A percentile compares a stretch with the other conserved stretches of the same genome.
These are phyloP conservation scores for Claviceps arundinis DNA, from an alignment of 2,329 filamentous ascomycete genomes.

Conservation along the genomic window DNA sequence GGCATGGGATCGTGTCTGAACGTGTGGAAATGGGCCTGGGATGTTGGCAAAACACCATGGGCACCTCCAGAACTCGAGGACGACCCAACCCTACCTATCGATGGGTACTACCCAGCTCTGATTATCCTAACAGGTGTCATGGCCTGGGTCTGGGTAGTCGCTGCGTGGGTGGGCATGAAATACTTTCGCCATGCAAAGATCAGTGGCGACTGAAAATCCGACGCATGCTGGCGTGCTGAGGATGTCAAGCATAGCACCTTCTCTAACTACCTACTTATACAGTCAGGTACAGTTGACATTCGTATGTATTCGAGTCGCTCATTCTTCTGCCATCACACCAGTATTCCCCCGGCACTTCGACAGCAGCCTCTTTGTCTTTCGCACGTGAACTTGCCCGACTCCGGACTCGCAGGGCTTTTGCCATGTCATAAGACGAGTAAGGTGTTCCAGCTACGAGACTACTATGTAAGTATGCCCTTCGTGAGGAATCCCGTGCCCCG, in stretches of 20 bases:
- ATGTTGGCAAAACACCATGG: conserved; percentile 90
- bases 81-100: conserved; percentile 85
- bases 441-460: background rate
- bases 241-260: background rate
- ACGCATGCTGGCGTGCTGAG: background rate
- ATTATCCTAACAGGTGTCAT: conserved; percentile 90
- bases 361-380: background rate
- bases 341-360: background rate
- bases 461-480: background rate
- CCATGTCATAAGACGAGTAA: background rate
- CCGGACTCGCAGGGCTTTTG: background rate
- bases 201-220: conserved; percentile 37
- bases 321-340: background rate
- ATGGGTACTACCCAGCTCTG: conserved; percentile 91
- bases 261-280: background rate
- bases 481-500: background rate
- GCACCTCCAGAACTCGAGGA: conserved; percentile 91
- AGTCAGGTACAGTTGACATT: background rate
- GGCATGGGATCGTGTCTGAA: conserved; percentile 94
- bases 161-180: conserved; percentile 98
- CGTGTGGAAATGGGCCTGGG: conserved; percentile 98
- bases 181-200: conserved; percentile 98
- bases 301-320: background rate
- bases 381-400: background rate
- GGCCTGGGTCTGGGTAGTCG: conserved; percentile 97